These are phyloP conservation scores for Alternaria postmessia DNA, from an alignment of 2,329 filamentous ascomycete genomes.

Conservation along the genomic window DNA sequence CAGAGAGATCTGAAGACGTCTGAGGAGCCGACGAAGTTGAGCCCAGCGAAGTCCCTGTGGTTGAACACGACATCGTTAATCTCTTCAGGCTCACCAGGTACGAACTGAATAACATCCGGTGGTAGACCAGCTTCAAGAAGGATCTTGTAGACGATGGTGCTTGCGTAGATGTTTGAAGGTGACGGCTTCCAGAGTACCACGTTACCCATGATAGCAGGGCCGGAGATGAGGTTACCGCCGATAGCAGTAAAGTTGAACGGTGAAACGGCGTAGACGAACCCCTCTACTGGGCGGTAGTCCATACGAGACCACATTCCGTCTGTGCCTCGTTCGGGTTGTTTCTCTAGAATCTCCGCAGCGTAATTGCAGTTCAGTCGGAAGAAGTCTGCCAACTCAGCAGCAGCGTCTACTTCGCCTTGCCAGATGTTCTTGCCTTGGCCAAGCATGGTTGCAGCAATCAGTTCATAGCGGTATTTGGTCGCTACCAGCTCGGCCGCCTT, in stretches of 20 bases:
- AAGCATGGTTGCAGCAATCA: conserved; percentile 94
- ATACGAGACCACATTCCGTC: conserved; percentile 84
- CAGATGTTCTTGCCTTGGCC: conserved; percentile 97
- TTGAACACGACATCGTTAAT: conserved; percentile 78
- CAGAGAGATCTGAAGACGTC: conserved; percentile 88
- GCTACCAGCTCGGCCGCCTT: conserved; percentile 91
- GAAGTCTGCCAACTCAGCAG: conserved; percentile 90
- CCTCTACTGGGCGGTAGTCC: conserved; percentile 87
- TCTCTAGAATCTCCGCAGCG: conserved; percentile 84
- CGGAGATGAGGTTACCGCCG: conserved; percentile 81
- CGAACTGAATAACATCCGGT: conserved; percentile 86
- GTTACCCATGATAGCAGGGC: conserved; percentile 88
- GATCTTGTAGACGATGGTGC: conserved; percentile 87
- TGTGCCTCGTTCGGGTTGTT: conserved; percentile 83
- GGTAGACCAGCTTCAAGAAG: conserved; percentile 91
- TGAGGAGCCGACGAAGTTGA: conserved; percentile 93
- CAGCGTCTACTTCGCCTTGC: conserved; percentile 96
- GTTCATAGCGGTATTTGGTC: conserved; percentile 90
- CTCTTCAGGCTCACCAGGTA: conserved; percentile 84
- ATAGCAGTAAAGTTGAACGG: conserved; percentile 98
- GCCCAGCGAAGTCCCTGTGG: conserved; percentile 81
- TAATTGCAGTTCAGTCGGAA: conserved; percentile 90
- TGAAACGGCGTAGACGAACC: conserved; percentile 90
- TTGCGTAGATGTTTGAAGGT: conserved; percentile 81
- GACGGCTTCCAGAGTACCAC: conserved; percentile 96